Percentiles rank a stretch among this genome's conserved stretches.
These are phyloP conservation scores for Papilionanthe hybrid DNA, from an alignment of 116 monocot species.

Conservation along the genomic window DNA sequence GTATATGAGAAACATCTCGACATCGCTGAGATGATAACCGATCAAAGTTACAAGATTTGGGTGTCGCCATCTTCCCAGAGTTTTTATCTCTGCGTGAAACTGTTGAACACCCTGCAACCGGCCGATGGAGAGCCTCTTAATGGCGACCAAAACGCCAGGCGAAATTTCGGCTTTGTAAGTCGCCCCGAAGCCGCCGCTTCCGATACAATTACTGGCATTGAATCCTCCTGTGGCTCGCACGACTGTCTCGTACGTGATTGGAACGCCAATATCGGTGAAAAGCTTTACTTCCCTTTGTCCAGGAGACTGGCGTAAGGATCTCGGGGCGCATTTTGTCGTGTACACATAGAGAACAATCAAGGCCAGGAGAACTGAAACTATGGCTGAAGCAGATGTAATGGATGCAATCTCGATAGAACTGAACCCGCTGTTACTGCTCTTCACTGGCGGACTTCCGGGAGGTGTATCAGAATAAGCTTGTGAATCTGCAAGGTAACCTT, in stretches of 20 bases:
- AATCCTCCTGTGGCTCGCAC: conserved; percentile 60
- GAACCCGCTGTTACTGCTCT: conserved; percentile 26
- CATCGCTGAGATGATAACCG: conserved; percentile 54
- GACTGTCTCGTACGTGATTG: conserved; percentile 45
- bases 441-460: conserved; percentile 21
- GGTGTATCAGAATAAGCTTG: conserved; percentile 29
- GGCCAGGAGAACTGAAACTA: conserved; percentile 50
- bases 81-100: conserved; percentile 64
- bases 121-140: conserved; percentile 60
- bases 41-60: conserved; percentile 61
- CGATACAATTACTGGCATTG: conserved; percentile 64
- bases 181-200: conserved; percentile 68
- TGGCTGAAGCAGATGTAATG: conserved; percentile 50
- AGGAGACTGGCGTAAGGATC: conserved; percentile 19
- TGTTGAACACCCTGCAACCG: conserved; percentile 53
- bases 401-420: conserved; percentile 63
- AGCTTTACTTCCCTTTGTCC: conserved; percentile 39
- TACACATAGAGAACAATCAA: conserved; percentile 43
- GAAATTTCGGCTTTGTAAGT: conserved; percentile 69
- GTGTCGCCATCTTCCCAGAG: conserved; percentile 52
- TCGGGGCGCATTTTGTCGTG: conserved; percentile 44
- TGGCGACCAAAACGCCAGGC: conserved; percentile 59
- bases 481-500: conserved; percentile 18
- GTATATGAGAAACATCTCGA: conserved; percentile 60
- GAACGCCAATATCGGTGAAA: conserved; percentile 53